phyloP scores from a whole-genome alignment of 2,329 filamentous ascomycete species.

The Grosmannia huntii region DNA sequence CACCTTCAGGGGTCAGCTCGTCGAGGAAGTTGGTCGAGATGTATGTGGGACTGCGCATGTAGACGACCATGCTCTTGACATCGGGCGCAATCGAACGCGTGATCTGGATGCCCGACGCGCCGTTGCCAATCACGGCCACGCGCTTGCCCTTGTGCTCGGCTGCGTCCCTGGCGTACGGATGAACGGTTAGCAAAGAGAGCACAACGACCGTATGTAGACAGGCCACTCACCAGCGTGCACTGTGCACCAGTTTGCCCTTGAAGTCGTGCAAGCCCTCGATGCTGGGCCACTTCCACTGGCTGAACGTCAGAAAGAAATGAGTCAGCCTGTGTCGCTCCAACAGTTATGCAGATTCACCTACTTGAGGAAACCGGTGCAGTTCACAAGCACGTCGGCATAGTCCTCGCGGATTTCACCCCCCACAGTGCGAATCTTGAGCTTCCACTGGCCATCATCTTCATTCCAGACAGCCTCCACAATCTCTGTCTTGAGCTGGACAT shows the following conservation, averaged over 20 bases:
- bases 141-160: neutral
- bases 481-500: neutral
- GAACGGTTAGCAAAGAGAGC: neutral
- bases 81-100: neutral
- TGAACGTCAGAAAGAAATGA: conserved; percentile 20
- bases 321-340: neutral
- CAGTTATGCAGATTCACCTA: neutral
- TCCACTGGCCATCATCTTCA: neutral
- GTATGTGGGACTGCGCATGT: conserved; percentile 19
- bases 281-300: conserved; percentile 33
- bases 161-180: conserved; percentile 6
- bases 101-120: conserved; percentile 9
- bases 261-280: conserved; percentile 8
- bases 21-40: conserved; percentile 10
- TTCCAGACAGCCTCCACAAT: neutral
- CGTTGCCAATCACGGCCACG: conserved; percentile 4
- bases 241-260: conserved; percentile 9
- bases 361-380: neutral
- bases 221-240: conserved; percentile 11
- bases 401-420: neutral
- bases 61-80: conserved; percentile 13
- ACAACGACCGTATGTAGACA: neutral
- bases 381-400: neutral
- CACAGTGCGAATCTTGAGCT: neutral
- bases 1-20: neutral